A percentile compares a stretch with the other conserved stretches of the same genome.
Evolutionary conservation across 176 grass and related monocot species (phyloP).

Genomic region (Pontederia crassipes): DNA sequence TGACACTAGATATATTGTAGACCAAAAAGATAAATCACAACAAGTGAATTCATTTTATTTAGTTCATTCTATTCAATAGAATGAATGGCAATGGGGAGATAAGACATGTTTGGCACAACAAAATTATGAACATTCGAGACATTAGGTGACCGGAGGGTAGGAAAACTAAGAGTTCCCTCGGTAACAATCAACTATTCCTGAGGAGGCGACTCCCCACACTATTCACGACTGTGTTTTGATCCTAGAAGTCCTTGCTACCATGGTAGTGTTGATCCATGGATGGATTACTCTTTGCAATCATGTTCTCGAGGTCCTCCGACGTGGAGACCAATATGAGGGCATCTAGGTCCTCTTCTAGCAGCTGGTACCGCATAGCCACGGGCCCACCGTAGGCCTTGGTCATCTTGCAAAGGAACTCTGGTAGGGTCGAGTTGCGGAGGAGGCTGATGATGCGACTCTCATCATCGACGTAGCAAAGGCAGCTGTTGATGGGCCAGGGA

Average conservation of each 20-base stretch:
- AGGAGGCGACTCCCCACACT: background rate
- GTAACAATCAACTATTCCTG: no score
- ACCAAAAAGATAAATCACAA: no score
- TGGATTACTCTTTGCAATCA: conserved; percentile 26
- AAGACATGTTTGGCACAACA: background rate
- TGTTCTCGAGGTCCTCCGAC: conserved; percentile 87
- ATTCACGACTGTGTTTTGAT: background rate
- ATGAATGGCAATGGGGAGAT: conserved; percentile 16
- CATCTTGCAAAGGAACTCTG: conserved; percentile 38
- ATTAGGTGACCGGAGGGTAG: conserved; percentile 28
- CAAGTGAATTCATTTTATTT: no score
- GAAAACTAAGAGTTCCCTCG: conserved; percentile 28
- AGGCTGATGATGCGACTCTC: conserved; percentile 87
- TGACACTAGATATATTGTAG: no score
- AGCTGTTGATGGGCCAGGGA: conserved; percentile 66
- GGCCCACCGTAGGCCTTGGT: conserved; percentile 47
- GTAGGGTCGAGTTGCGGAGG: conserved; percentile 39
- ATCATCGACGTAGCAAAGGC: conserved; percentile 77
- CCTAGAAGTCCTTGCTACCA: background rate
- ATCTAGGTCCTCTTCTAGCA: conserved; percentile 88
- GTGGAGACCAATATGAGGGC: conserved; percentile 90
- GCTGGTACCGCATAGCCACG: conserved; percentile 71
- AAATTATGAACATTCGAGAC: conserved; percentile 44
- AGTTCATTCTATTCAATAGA: conserved; percentile 22
- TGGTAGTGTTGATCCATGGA: background rate